phyloP scores from a whole-genome alignment of 108 stramenopile genomes.

The Schizochytrium sp. region DNA sequence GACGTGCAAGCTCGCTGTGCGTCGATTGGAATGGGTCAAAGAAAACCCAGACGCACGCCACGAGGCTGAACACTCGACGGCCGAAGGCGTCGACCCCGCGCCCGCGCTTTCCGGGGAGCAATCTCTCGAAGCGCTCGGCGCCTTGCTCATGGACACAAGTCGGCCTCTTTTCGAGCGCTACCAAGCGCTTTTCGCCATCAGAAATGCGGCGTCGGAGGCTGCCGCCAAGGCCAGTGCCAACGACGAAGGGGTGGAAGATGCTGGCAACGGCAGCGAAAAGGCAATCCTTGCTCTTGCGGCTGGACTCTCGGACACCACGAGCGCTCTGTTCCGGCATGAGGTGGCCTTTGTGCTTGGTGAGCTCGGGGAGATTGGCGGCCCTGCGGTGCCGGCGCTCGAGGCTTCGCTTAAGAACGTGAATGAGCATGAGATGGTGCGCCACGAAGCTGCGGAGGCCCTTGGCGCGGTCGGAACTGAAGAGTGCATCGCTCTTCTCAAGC shows the following conservation, averaged over 20 bases:
- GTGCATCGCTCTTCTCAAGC: conserved; percentile 57
- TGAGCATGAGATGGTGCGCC: conserved; percentile 91
- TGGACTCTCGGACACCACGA: conserved; percentile 60
- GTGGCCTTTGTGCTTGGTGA: conserved; percentile 98
- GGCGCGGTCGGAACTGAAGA: conserved; percentile 79
- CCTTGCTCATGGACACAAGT: conserved; percentile 55
- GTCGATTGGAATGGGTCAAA: conserved; percentile 62
- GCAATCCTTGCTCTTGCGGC: conserved; percentile 67
- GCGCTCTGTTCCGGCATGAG: conserved; percentile 89
- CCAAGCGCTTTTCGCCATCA: conserved; percentile 92
- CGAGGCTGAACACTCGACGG: neutral
- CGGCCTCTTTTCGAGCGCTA: conserved; percentile 78
- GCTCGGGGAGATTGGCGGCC: conserved; percentile 60
- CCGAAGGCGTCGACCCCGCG: conserved; percentile 40
- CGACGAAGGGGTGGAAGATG: conserved; percentile 17
- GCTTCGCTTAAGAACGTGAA: conserved; percentile 50
- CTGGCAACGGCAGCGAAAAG: conserved; percentile 37
- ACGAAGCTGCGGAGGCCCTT: conserved; percentile 96
- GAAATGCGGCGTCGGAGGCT: conserved; percentile 49
- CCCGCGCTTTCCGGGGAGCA: conserved; percentile 49
- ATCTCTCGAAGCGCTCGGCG: conserved; percentile 48
- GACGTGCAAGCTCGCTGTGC: conserved; percentile 76
- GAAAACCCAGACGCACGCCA: neutral
- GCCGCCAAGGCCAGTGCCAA: neutral
- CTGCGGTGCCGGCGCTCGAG: conserved; percentile 64